A percentile compares a stretch with the other conserved stretches of the same genome.
Evolutionary conservation across 352 stramenopile species (phyloP).

Genomic region (Bremia lactucae): DNA sequence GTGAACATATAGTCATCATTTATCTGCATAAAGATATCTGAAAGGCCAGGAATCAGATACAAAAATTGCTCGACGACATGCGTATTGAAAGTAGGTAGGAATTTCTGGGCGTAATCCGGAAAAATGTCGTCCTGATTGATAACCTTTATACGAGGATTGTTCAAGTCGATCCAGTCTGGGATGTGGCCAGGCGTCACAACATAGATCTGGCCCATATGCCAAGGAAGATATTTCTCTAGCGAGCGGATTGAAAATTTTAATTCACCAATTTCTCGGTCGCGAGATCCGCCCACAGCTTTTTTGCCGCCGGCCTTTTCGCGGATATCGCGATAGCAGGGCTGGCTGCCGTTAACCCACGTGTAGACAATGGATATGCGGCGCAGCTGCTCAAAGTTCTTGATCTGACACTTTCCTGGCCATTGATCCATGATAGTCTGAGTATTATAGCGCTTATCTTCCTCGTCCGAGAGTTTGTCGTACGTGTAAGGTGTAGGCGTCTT

Average conservation of each 20-base stretch:
- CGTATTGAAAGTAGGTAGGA: conserved; percentile 67
- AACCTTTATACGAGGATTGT: conserved; percentile 54
- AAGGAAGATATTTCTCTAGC: conserved; percentile 68
- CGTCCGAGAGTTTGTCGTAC: background rate
- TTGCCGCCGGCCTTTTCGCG: conserved; percentile 18
- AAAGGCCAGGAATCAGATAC: conserved; percentile 74
- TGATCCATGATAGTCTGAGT: background rate
- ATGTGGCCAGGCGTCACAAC: conserved; percentile 78
- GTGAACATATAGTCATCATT: conserved; percentile 88
- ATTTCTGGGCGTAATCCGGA: conserved; percentile 36
- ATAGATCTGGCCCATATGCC: conserved; percentile 72
- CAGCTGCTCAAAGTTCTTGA: conserved; percentile 10
- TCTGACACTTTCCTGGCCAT: background rate
- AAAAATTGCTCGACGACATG: conserved; percentile 85
- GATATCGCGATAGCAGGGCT: conserved; percentile 41
- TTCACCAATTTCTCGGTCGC: conserved; percentile 77
- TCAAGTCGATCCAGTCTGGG: conserved; percentile 63
- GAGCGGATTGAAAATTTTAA: conserved; percentile 81
- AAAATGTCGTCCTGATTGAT: conserved; percentile 75
- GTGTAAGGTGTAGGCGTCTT: background rate
- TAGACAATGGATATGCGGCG: conserved; percentile 69
- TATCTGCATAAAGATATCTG: conserved; percentile 84
- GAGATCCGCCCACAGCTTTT: conserved; percentile 33
- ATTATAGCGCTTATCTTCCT: background rate
- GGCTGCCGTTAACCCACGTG: conserved; percentile 80